A percentile compares a stretch with the other conserved stretches of the same genome.
Conservation (phyloP, 179 eudicot species). For the Carnegiea gigantea region DNA sequence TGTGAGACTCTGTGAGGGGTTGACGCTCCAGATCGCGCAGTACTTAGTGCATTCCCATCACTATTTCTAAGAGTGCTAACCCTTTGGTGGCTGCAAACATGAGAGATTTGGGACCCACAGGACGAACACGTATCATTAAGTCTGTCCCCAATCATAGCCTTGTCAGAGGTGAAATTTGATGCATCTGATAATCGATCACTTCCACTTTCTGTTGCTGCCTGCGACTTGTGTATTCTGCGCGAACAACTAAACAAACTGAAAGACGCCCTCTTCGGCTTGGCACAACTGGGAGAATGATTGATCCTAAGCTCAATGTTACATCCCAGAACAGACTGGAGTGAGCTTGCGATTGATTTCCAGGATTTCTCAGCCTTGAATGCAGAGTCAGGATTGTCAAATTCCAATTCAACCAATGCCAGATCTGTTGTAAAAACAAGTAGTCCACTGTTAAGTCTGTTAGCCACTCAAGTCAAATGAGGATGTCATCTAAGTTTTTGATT, state of each 20-base stretch:
- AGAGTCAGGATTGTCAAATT: slow-evolving; percentile 55
- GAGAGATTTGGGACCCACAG: slow-evolving; percentile 47
- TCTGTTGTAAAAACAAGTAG: slow-evolving; percentile 34
- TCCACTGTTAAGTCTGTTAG: neutral
- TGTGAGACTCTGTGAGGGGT: slow-evolving; percentile 43
- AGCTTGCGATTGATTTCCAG: slow-evolving; percentile 79
- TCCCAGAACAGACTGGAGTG: slow-evolving; percentile 68
- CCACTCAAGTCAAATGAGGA: neutral
- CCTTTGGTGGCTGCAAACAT: slow-evolving; percentile 41
- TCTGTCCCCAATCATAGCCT: slow-evolving; percentile 40
- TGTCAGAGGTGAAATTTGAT: slow-evolving; percentile 44
- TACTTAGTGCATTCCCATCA: slow-evolving; percentile 76
- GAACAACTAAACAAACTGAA: slow-evolving; percentile 74
- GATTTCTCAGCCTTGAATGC: slow-evolving; percentile 88
- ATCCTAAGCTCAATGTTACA: slow-evolving; percentile 86
- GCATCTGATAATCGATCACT: slow-evolving; percentile 42
- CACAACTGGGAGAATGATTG: slow-evolving; percentile 32
- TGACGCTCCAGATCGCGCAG: slow-evolving; percentile 52
- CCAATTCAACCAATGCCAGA: slow-evolving; percentile 74
- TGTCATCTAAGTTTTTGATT: neutral
- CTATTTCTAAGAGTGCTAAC: slow-evolving; percentile 58
- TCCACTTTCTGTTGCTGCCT: slow-evolving; percentile 39
- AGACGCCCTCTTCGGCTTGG: slow-evolving; percentile 47
- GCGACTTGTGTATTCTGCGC: slow-evolving; percentile 44
- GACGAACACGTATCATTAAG: slow-evolving; percentile 49